Base-by-base conservation (phyloP, 306 rosid genomes). In the Sicyos baderoa region DNA sequence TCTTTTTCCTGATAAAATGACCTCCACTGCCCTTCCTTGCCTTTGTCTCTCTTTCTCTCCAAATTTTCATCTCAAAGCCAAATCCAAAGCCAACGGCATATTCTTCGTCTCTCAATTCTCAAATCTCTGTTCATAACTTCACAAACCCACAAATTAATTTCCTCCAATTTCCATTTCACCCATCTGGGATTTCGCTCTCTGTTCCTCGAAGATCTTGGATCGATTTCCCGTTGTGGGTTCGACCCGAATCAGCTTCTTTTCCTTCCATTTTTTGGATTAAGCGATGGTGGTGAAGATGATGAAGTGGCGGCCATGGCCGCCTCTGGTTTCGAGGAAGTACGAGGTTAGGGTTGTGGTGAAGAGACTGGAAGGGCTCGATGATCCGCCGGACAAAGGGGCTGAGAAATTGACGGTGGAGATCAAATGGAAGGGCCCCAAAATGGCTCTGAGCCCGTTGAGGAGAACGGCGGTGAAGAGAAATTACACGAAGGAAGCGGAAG, bases 291-390 rank as follows among this genome's bases (percentile, higher is more conserved):
- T 86, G 76, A 93, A 84, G 81, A 93, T 90, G 96, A 93, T 90
- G 90, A 86, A 70, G 87, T 90, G 99, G 99, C 88, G 99, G 54
- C 97, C 97, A 0, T 88, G 96, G 98, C 97, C 91, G 59, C 93
- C 97, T 53, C 77, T 77, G 16, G 69, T 79, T 45, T 73, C 89
- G 29, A 86, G 68, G 78, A 89, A 86, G 72, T 90, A 82, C 72
- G 83, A 85, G 80, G 89, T 84, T 14, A 76, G 69, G 37, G 54
- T 93, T 37, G 67, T 72, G 23, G 88, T 93, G 5, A 75, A 60
- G 79, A 77, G 76, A 8, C 71, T 94, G 4, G 83, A 83, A 27
- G 86, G 86, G 40, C 79, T 84, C 59, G 82, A 93, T 89, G 29
- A 25, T 84, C 65, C 77, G 76, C 72, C 29, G 47, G 52, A 18